Conservation (phyloP, 345 rosid genomes). For the Gossypium rotundifolium region DNA sequence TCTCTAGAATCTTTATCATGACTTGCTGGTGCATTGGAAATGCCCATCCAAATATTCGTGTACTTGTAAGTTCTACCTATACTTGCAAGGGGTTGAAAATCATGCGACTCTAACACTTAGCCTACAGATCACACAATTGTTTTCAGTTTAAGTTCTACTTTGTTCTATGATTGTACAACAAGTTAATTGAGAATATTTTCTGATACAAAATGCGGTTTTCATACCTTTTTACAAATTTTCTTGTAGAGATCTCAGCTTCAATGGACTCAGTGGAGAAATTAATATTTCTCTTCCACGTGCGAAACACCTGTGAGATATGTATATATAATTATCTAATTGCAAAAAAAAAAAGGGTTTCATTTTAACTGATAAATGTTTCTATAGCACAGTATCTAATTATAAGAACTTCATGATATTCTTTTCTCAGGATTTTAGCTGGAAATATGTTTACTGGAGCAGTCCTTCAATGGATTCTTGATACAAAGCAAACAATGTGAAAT, state of each 20-base stretch:
- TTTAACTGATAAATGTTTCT: no score
- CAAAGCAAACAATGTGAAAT: neutral
- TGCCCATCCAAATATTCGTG: no score
- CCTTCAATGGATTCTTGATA: conserved; percentile 18
- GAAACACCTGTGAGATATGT: conserved; percentile 10
- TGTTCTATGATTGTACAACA: no score
- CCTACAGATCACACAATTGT: no score
- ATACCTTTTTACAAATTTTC: neutral
- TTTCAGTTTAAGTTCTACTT: no score
- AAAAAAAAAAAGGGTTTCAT: no score
- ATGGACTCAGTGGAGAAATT: conserved; percentile 30
- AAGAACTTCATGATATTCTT: neutral
- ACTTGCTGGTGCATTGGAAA: no score
- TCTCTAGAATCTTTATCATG: no score
- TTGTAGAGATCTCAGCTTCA: conserved; percentile 46
- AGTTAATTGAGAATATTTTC: no score
- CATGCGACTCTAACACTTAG: no score
- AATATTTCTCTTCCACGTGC: neutral
- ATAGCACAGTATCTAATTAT: neutral
- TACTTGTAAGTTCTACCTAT: no score
- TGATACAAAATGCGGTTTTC: neutral
- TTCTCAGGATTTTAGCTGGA: conserved; percentile 25
- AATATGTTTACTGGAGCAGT: conserved; percentile 27
- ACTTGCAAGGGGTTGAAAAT: no score
- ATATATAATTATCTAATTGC: neutral